Base-by-base conservation (phyloP, 2,329 filamentous ascomycete genomes). In the Aspergillus neotritici region DNA sequence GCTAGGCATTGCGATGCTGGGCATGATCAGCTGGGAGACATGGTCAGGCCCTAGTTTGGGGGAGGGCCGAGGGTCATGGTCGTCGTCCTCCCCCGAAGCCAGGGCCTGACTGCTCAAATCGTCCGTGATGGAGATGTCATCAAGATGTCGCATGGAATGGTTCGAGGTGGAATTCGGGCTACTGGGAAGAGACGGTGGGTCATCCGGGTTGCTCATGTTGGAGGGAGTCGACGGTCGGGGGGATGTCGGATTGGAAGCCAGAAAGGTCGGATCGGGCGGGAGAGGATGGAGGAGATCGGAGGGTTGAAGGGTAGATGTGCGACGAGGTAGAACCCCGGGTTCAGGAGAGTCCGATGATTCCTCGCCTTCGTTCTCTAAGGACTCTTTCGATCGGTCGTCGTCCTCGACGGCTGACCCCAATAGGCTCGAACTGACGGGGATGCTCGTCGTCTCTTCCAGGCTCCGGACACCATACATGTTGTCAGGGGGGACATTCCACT, bases 1-100 rank as follows among this genome's bases (percentile, higher is more conserved):
- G 48, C 81, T 86, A 3, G 93, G 91, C 79, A 98, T 93, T 49
- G 80, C 83, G 57, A 98, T 84, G 60, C 89, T 95, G 4, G 93
- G 93, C 93, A 98, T 98, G 47, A 98, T 87, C n/a, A 98, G 77
- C 65, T 97, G 90, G n/a, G 71, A 69, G 10, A 69, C 56, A 58
- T 70, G 65, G 46, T 68, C 65, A 21, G 60, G 56, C 3, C 47
- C 53, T 28, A 64, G 41, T 37, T 58, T 57, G 8, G 57, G 55
- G 7, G 62, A 61, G 6, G 50, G 53, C 8, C 47, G 41, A 10
- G 47, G 39, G 13, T 61, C 60, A 30, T 8, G 21, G 7, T 71
- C 74, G 61, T 78, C 82, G 58, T 80, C 71, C 53, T 82, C 70
- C 50, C 75, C 69, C 56, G 76, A 80, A 12, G 65, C 69, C 12